phyloP scores from a whole-genome alignment of 2,329 filamentous ascomycete genomes.

The Penicillium capsulatum region DNA sequence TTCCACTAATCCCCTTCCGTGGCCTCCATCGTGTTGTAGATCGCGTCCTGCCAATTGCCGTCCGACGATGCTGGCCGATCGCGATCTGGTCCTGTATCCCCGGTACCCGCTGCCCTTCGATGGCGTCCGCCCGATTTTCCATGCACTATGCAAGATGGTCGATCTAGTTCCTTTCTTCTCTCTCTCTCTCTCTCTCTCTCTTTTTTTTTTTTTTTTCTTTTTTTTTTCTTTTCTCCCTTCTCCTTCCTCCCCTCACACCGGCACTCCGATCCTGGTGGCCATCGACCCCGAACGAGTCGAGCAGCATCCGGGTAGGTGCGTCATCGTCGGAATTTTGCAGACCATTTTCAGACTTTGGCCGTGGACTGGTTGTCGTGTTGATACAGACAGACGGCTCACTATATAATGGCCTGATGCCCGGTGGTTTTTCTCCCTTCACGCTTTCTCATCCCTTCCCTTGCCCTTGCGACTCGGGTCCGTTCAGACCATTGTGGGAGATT shows the following conservation, averaged over 20 bases:
- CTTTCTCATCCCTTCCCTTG: background rate
- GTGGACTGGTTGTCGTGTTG: slow-evolving; percentile 6
- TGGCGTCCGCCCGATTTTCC: slow-evolving; percentile 4
- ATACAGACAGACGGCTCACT: background rate
- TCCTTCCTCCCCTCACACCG: background rate
- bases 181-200: background rate
- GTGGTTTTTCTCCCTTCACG: background rate
- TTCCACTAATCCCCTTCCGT: background rate
- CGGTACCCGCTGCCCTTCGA: no score
- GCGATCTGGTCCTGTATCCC: slow-evolving; percentile 4
- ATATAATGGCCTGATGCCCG: slow-evolving; percentile 1
- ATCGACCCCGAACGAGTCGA: background rate
- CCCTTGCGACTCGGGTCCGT: background rate
- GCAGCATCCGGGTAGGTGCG: slow-evolving; percentile 11
- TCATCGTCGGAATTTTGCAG: slow-evolving; percentile 12
- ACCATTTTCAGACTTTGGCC: slow-evolving; percentile 5
- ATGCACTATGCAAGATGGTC: slow-evolving; percentile 13
- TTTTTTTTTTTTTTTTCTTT: no score
- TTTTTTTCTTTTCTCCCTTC: no score
- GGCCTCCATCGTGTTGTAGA: background rate
- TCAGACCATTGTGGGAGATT: background rate
- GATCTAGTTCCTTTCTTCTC: slow-evolving; percentile 5
- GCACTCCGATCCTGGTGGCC: no score
- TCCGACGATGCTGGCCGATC: slow-evolving; percentile 10
- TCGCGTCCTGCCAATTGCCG: slow-evolving; percentile 9